phyloP scores from a whole-genome alignment of 2,329 filamentous ascomycete genomes.

The Coleophoma eucalyptorum region DNA sequence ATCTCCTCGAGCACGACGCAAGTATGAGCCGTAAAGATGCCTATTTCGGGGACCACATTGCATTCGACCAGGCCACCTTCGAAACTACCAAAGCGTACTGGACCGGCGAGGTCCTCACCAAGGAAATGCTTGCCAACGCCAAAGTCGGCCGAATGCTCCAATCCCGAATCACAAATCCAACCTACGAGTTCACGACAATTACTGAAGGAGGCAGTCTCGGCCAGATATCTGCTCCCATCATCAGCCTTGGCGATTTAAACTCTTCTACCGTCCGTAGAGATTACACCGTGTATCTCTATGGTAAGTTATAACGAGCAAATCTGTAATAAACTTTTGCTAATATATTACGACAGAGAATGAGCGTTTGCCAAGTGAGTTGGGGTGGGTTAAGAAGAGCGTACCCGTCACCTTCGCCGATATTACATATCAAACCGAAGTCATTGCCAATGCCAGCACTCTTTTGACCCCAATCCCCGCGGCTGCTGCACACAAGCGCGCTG shows the following conservation, averaged over 20 bases:
- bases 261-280: conserved; percentile 33
- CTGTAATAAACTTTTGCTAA: too few species aligned
- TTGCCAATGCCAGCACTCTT: conserved; percentile 7
- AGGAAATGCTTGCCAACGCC: conserved; percentile 39
- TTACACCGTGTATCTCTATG: conserved; percentile 41
- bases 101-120: conserved; percentile 35
- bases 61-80: conserved; percentile 50
- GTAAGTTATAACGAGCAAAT: conserved; percentile 24
- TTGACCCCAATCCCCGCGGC: background rate
- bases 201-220: conserved; percentile 43
- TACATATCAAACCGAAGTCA: conserved; percentile 1
- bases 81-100: conserved; percentile 41
- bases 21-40: conserved; percentile 43
- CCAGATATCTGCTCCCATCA: conserved; percentile 44
- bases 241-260: conserved; percentile 42
- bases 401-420: conserved; percentile 7
- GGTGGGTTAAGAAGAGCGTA: conserved; percentile 28
- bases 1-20: conserved; percentile 45
- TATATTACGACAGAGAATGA: conserved; percentile 33
- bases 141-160: conserved; percentile 39
- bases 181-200: conserved; percentile 38
- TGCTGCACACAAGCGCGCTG: background rate
- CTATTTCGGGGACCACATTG: conserved; percentile 44
- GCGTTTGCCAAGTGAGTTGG: conserved; percentile 33
- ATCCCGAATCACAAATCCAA: conserved; percentile 42